Evolutionary conservation across 2,329 filamentous ascomycete genomes (phyloP).

Genomic region (Stemphylium beticola): DNA sequence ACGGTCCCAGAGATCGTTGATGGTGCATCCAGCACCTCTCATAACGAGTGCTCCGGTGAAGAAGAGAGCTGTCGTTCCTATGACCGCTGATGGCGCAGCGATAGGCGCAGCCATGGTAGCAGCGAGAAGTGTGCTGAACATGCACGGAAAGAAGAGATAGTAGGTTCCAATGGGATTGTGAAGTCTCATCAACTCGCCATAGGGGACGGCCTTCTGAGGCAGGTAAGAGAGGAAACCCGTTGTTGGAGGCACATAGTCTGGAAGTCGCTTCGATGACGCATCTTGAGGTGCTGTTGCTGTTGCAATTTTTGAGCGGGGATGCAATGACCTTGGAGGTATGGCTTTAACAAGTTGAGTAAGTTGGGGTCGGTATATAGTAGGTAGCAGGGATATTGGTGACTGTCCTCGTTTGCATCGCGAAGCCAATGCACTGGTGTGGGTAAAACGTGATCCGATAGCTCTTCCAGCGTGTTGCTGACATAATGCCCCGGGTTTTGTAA

Average conservation of each 20-base stretch:
- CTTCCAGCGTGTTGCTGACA: background rate
- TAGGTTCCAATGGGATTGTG: constrained; percentile 83
- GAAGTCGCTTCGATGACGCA: constrained; percentile 17
- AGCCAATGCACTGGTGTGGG: background rate
- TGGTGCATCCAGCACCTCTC: constrained; percentile 85
- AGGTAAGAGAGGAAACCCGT: constrained; percentile 73
- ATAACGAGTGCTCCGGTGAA: constrained; percentile 79
- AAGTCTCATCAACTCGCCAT: constrained; percentile 80
- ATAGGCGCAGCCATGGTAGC: constrained; percentile 71
- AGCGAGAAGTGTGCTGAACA: constrained; percentile 83
- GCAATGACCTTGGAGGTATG: background rate
- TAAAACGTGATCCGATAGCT: background rate
- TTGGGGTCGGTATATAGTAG: constrained; percentile 4
- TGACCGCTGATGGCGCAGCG: constrained; percentile 64
- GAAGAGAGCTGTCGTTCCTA: constrained; percentile 72
- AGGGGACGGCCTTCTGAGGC: constrained; percentile 74
- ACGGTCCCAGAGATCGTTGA: constrained; percentile 90
- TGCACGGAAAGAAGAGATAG: constrained; percentile 84
- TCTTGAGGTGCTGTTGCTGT: constrained; percentile 22
- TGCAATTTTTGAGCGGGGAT: constrained; percentile 16
- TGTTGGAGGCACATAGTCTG: constrained; percentile 69
- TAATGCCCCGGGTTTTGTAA: background rate
- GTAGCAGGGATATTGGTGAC: background rate
- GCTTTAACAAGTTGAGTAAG: constrained; percentile 14
- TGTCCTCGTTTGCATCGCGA: background rate